Conservation (phyloP, 495 filamentous ascomycete genomes). For the Daldinia decipiens region DNA sequence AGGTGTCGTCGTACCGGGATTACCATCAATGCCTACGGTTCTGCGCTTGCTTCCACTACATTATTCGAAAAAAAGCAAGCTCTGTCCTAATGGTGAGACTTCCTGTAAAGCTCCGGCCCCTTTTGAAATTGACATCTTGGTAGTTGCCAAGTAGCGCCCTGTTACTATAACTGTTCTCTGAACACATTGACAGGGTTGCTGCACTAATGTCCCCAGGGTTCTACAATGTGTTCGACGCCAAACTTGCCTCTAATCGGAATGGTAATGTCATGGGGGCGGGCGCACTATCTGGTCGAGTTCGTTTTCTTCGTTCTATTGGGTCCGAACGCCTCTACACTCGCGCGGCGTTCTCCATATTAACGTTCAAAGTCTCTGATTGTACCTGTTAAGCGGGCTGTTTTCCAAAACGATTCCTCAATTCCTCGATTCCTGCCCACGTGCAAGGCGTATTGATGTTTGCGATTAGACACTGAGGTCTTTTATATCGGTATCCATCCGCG, state of each 20-base stretch:
- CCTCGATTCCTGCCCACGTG: background rate
- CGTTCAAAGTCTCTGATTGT: background rate
- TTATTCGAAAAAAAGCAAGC: slow-evolving; percentile 21
- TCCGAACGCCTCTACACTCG: background rate
- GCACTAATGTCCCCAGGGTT: too few species aligned
- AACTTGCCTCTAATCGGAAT: slow-evolving; percentile 17
- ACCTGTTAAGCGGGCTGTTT: background rate
- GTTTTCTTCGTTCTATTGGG: slow-evolving; percentile 10
- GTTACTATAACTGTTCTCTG: background rate
- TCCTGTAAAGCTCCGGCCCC: slow-evolving; percentile 3
- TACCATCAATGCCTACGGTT: slow-evolving; percentile 4
- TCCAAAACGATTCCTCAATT: background rate
- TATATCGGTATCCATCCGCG: background rate
- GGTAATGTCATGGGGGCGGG: background rate
- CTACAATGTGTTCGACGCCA: background rate
- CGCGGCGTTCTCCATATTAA: too few species aligned
- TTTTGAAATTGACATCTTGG: slow-evolving; percentile 14
- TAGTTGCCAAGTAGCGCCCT: slow-evolving; percentile 8
- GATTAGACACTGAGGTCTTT: background rate
- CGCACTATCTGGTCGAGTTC: background rate
- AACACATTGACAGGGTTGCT: too few species aligned
- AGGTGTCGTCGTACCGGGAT: slow-evolving; percentile 17
- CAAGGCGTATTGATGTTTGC: background rate
- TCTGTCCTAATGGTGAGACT: background rate
- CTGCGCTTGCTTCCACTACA: slow-evolving; percentile 9